Evolutionary conservation across 345 rosid genomes (phyloP), one percentile per base, ranked within the genome.

Genomic region (Syzygium aromaticum): DNA sequence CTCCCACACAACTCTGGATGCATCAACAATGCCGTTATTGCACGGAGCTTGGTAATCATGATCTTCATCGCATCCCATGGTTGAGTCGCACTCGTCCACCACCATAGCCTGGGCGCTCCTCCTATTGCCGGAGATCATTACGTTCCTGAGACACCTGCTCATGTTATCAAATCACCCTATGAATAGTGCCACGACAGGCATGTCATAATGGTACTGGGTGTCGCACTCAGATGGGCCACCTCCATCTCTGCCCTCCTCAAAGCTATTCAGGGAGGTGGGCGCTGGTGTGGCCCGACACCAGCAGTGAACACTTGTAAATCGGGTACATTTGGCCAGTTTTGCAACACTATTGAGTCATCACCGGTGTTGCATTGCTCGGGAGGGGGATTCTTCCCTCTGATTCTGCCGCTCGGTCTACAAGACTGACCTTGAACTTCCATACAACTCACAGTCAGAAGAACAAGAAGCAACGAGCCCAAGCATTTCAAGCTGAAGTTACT

Each of bases 211-310:
- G 77, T 84, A 87, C 19, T 90, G 43, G 46, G 86, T 84, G 86
- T 91, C 89, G 67, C 93, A 91, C 85, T 90, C 91, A 11, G 84
- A 87, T 30, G 88, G 87, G 8, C 46, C 89, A 10, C 90, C 90
- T 7, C 91, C 90, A 52, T 90, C 91, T 27, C 82, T 78, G 3
- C 86, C 87, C 30, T 84, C 12, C 1, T 86, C 85, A 22, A 89
- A 89, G 87, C 89, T 84, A 54, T 89, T 89, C 52, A 89, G 84
- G 11, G 87, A 86, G 87, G 33, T n/a, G 57, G 27, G 87, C 84
- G 25, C 52, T 73, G 38, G 87, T 67, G 87, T 77, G 87, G 57
- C 84, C 56, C 1, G 52, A 67, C 52, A 86, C 63, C 13, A 67
- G 85, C 1, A 53, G 84, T 2, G 84, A 86, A 28, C 87, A 86